Evolutionary conservation across 306 rosid genomes (phyloP), one percentile per base, ranked within the genome.

Genomic region (Vicia sativa): DNA sequence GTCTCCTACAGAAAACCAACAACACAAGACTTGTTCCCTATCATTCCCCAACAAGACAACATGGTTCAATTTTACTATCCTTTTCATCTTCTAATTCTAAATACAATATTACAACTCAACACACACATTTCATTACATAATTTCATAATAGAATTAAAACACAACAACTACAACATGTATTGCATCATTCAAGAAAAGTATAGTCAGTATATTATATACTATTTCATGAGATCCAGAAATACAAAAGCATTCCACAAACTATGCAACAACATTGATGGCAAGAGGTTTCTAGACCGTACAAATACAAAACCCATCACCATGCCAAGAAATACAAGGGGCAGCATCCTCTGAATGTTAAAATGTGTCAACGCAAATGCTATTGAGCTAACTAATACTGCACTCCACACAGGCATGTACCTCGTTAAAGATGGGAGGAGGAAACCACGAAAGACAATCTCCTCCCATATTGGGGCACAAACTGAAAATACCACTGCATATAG

Each of bases 241-340:
- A 84, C 84, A 81, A 84, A 84, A 73, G 84, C 86, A 84, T 84
- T 84, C 89, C 89, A 84, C 80, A 84, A 70, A 73, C 89, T 84
- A 76, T 84, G 89, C 68, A 84, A 84, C 80, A 81, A 42, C 84
- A 84, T 81, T 21, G 89, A 76, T 48, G 89, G 84, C 50, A 84
- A 73, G 48, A 84, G 84, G 80, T 84, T 84, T 68, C 81, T 81
- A 38, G 89, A 78, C 16, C 89, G 56, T 70, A 71, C 84, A 76
- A 78, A 84, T 38, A 84, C 71, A 72, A 66, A 41, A 69, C 89
- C 89, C 84, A 84, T 81, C 15, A 84, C 84, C 49, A 81, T 67
- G 26, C 89, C 89, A 8, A 84, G 89, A 78, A 81, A 78, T 69
- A 84, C 65, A 78, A 81, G 86, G 7, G 89, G 86, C 7, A 84